Percentiles rank a stretch among this genome's conserved stretches.
Evolutionary conservation across 148 eudicot species (phyloP).

Genomic region (Amaranthus palmeri): DNA sequence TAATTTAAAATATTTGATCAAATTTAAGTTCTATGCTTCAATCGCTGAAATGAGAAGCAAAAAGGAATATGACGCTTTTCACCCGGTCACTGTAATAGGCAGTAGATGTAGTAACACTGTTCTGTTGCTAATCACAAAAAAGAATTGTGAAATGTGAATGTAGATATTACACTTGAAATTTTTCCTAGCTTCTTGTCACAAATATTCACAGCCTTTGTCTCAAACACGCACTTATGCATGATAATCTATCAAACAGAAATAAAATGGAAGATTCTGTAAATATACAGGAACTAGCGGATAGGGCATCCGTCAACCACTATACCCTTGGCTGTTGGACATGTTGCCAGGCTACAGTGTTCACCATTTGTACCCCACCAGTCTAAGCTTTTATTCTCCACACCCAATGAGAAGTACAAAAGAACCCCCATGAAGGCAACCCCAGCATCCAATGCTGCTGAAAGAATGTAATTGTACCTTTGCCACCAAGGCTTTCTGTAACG

Average conservation of each 20-base stretch:
- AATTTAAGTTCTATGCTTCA: not conserved
- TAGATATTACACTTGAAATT: not conserved
- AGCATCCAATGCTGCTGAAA: slow-evolving; percentile 92
- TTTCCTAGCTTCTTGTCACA: slow-evolving; percentile 9
- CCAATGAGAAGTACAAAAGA: slow-evolving; percentile 60
- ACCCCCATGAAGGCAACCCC: slow-evolving; percentile 99
- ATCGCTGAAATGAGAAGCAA: not conserved
- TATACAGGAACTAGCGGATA: slow-evolving; percentile 26
- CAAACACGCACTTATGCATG: not conserved
- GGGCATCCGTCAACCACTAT: slow-evolving; percentile 74
- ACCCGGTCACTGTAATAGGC: not conserved
- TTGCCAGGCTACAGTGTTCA: slow-evolving; percentile 78
- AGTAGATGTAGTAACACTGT: not conserved
- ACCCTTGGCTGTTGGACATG: slow-evolving; percentile 88
- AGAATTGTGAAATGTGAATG: not conserved
- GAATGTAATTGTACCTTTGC: slow-evolving; percentile 92
- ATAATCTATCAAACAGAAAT: slow-evolving; percentile 6
- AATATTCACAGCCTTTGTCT: slow-evolving; percentile 3
- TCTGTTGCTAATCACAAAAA: slow-evolving; percentile 8
- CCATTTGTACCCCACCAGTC: slow-evolving; percentile 94
- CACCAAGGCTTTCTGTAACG: slow-evolving; percentile 87
- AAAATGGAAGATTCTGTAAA: not conserved
- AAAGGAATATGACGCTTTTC: not conserved
- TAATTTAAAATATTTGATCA: not conserved
- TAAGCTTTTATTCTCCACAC: slow-evolving; percentile 56